Evolutionary conservation across 805 yeast genomes (phyloP).

Genomic region (Wickerhamomyces hampshirensis): DNA sequence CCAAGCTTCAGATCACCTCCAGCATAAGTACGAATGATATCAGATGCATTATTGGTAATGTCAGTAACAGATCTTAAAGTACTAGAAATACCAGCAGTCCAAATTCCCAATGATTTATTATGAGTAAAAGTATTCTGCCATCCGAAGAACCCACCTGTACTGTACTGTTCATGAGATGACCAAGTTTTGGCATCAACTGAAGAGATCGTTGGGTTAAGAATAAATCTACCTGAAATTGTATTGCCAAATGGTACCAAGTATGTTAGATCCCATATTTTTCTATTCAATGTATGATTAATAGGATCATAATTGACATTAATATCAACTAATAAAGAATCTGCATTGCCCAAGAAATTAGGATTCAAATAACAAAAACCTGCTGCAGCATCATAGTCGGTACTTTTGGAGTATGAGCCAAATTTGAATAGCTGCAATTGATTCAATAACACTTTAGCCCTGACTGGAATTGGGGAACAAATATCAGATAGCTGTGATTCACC

Average conservation of each 20-base stretch:
- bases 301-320: conserved; percentile 44
- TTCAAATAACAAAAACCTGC: conserved; percentile 32
- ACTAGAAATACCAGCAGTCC: conserved; percentile 54
- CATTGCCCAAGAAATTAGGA: conserved; percentile 53
- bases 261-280: conserved; percentile 45
- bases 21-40: conserved; percentile 47
- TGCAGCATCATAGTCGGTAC: conserved; percentile 31
- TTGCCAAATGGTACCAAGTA: conserved; percentile 41
- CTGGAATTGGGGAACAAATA: conserved; percentile 31
- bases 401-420: conserved; percentile 30
- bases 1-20: conserved; percentile 56
- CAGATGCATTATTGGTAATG: conserved; percentile 49
- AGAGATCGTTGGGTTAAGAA: conserved; percentile 43
- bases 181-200: conserved; percentile 42
- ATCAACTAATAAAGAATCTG: conserved; percentile 45
- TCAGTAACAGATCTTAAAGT: conserved; percentile 52
- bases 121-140: conserved; percentile 32
- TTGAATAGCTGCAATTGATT: conserved; percentile 29
- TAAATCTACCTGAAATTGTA: conserved; percentile 40
- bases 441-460: conserved; percentile 40
- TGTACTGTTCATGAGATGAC: conserved; percentile 48
- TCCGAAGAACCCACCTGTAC: conserved; percentile 46
- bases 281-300: conserved; percentile 38
- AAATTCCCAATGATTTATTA: conserved; percentile 19
- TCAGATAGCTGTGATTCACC: conserved; percentile 2